These are phyloP conservation scores for Aspergillus proliferans DNA, from an alignment of 2,329 filamentous ascomycete species.

Conservation along the genomic window DNA sequence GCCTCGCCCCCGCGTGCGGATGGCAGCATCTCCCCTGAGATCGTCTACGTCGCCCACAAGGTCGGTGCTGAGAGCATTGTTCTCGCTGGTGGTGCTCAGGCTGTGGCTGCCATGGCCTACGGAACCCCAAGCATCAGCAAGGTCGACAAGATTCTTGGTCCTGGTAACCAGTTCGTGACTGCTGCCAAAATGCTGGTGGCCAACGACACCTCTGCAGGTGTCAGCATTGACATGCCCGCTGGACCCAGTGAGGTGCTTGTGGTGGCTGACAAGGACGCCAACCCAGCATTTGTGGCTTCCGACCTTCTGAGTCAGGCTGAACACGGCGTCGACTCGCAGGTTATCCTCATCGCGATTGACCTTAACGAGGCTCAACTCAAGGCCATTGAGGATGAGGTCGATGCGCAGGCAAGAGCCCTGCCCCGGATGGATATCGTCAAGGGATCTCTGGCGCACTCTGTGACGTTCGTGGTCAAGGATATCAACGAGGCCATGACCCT, in stretches of 20 bases:
- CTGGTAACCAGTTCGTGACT: conserved; percentile 97
- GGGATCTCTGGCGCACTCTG: conserved; percentile 82
- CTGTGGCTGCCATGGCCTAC: conserved; percentile 93
- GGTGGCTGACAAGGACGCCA: conserved; percentile 77
- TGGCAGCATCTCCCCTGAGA: conserved; percentile 88
- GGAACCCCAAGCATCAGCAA: conserved; percentile 91
- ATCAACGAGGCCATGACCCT: conserved; percentile 69
- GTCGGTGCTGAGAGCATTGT: conserved; percentile 94
- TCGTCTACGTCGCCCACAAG: conserved; percentile 96
- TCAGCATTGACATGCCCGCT: conserved; percentile 97
- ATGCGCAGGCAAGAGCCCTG: conserved; percentile 77
- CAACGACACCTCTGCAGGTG: conserved; percentile 92
- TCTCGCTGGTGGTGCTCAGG: conserved; percentile 89
- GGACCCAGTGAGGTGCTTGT: conserved; percentile 97
- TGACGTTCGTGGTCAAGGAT: conserved; percentile 70
- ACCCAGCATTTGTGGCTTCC: conserved; percentile 90
- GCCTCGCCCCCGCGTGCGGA: conserved; percentile 86
- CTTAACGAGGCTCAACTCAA: conserved; percentile 65
- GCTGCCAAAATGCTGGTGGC: conserved; percentile 97
- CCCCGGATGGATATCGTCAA: conserved; percentile 90
- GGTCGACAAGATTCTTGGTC: conserved; percentile 97
- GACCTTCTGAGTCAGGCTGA: conserved; percentile 94
- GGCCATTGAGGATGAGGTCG: conserved; percentile 86
- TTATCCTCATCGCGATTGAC: conserved; percentile 80
- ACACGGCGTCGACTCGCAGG: conserved; percentile 93